These are phyloP conservation scores for Candida taoyuanica DNA, from an alignment of 805 yeast genomes.

Conservation along the genomic window DNA sequence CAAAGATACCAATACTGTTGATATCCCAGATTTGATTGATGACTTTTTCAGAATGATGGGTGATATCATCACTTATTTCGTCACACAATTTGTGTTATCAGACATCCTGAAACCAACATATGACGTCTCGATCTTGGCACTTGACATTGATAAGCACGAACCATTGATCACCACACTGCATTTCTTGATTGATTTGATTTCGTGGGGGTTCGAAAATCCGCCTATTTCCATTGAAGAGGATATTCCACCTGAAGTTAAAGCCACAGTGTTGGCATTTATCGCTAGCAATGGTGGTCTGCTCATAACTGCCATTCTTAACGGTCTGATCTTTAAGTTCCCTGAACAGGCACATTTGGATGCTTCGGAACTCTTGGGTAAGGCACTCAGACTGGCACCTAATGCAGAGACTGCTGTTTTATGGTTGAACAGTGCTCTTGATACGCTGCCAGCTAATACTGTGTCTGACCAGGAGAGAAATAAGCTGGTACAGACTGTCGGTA, in stretches of 20 bases:
- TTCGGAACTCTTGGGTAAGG: constrained; percentile 64
- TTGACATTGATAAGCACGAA: constrained; percentile 60
- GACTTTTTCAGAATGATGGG: constrained; percentile 80
- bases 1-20: constrained; percentile 21
- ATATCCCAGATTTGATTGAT: constrained; percentile 61
- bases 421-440: constrained; percentile 51
- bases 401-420: constrained; percentile 43
- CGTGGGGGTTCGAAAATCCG: constrained; percentile 81
- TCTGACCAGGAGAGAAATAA: constrained; percentile 64
- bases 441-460: constrained; percentile 60
- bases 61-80: constrained; percentile 74
- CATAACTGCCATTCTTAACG: constrained; percentile 49
- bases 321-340: constrained; percentile 69
- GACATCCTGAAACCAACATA: constrained; percentile 48
- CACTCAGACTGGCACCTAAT: constrained; percentile 46
- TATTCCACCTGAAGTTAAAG: constrained; percentile 52
- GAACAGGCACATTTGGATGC: constrained; percentile 68
- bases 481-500: constrained; percentile 50
- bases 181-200: constrained; percentile 71
- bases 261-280: constrained; percentile 43
- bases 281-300: constrained; percentile 52
- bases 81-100: constrained; percentile 43
- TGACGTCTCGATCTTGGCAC: constrained; percentile 53
- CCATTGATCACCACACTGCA: constrained; percentile 68
- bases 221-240: constrained; percentile 65